Percentiles rank a stretch among this genome's conserved stretches.
Evolutionary conservation across 2,329 filamentous ascomycete genomes (phyloP).

Genomic region (Pseudogymnoascus sp.): DNA sequence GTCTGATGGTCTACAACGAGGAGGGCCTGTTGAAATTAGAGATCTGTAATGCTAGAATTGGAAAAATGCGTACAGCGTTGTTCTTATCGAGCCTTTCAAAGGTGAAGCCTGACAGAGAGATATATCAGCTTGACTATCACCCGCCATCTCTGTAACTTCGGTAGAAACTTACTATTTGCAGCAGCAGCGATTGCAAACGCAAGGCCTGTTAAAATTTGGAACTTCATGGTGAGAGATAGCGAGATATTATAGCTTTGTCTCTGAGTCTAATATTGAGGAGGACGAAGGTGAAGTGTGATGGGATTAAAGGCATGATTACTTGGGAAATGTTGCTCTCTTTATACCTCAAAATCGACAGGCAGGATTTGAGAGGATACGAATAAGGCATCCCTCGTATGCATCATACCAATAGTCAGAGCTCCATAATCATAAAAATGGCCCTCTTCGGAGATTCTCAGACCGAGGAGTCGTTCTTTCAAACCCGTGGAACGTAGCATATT

Average conservation of each 20-base stretch:
- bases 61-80: slow-evolving; percentile 23
- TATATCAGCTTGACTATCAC: neutral
- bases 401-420: neutral
- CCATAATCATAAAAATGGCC: neutral
- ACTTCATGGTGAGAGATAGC: slow-evolving; percentile 1
- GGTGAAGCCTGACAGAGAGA: slow-evolving; percentile 14
- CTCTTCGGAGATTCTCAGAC: neutral
- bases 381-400: neutral
- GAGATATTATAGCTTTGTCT: neutral
- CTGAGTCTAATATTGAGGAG: neutral
- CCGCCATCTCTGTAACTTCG: neutral
- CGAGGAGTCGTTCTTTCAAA: neutral
- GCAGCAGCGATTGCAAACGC: neutral
- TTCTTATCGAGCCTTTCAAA: slow-evolving; percentile 33
- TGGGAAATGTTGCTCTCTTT: neutral
- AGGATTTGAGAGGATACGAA: neutral
- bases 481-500: neutral
- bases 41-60: neutral
- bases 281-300: neutral
- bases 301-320: neutral
- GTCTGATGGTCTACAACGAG: slow-evolving; percentile 54
- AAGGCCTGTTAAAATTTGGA: slow-evolving; percentile 7
- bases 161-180: neutral
- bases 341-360: neutral
- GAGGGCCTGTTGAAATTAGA: slow-evolving; percentile 35